Evolutionary conservation across 805 yeast species (phyloP).

Genomic region (Pichia manshurica): DNA sequence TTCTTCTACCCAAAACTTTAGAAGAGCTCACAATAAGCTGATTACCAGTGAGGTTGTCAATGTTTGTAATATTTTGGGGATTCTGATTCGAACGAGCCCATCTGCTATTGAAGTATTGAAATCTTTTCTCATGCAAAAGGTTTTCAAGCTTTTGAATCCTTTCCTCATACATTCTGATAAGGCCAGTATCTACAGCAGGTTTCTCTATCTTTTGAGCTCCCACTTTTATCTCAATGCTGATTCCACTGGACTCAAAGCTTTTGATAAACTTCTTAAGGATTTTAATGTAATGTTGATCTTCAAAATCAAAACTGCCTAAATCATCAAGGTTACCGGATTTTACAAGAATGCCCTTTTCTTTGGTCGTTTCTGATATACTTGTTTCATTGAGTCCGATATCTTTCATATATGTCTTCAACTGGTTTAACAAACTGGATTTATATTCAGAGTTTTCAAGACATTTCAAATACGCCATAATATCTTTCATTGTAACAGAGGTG

Average conservation of each 20-base stretch:
- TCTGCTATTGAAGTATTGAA: slow-evolving; percentile 42
- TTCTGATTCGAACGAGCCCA: slow-evolving; percentile 24
- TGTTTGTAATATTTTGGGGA: not conserved
- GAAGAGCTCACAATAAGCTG: slow-evolving; percentile 12
- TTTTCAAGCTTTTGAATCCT: slow-evolving; percentile 75
- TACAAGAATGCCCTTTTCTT: slow-evolving; percentile 16
- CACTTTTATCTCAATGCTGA: slow-evolving; percentile 29
- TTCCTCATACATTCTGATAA: slow-evolving; percentile 57
- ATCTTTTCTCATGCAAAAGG: slow-evolving; percentile 67
- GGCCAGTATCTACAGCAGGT: slow-evolving; percentile 26
- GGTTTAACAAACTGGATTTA: slow-evolving; percentile 30
- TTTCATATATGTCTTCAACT: slow-evolving; percentile 35
- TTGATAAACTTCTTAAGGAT: slow-evolving; percentile 40
- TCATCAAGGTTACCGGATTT: slow-evolving; percentile 22
- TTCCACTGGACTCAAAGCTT: slow-evolving; percentile 37
- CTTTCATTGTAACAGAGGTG: slow-evolving; percentile 22
- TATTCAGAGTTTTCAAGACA: slow-evolving; percentile 29
- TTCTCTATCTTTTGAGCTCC: slow-evolving; percentile 25
- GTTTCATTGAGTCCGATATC: slow-evolving; percentile 20
- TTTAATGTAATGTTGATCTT: slow-evolving; percentile 32
- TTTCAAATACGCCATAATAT: slow-evolving; percentile 34
- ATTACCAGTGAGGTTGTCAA: slow-evolving; percentile 7
- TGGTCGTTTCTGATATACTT: slow-evolving; percentile 16
- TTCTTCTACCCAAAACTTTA: slow-evolving; percentile 20
- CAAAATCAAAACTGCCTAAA: slow-evolving; percentile 29